These are phyloP conservation scores for Lepidium sativum DNA, from an alignment of 345 rosid species.

Conservation along the genomic window DNA sequence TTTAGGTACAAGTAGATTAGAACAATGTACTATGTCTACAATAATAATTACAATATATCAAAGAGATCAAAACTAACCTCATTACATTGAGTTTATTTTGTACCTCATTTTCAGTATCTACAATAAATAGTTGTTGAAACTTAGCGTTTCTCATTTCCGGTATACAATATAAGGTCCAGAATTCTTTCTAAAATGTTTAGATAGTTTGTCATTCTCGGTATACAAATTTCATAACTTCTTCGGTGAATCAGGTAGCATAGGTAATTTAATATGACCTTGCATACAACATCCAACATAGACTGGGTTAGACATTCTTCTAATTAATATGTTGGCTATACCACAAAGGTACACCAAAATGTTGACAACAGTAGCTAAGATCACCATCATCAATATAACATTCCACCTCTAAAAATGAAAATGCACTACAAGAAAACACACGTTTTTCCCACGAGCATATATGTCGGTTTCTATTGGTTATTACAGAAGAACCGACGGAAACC, in stretches of 20 bases:
- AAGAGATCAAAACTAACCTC: background rate
- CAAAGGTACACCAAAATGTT: too few species aligned
- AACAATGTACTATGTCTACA: background rate
- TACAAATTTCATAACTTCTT: too few species aligned
- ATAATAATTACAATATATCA: background rate
- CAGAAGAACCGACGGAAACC: too few species aligned
- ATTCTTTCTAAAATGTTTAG: background rate
- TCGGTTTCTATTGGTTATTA: too few species aligned
- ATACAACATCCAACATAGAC: background rate
- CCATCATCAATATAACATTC: too few species aligned
- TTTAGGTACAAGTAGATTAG: too few species aligned
- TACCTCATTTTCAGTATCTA: background rate
- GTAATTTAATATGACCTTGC: background rate
- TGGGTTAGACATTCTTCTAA: background rate
- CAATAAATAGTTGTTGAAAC: background rate
- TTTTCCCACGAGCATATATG: too few species aligned
- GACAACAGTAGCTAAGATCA: too few species aligned
- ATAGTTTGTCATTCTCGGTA: background rate
- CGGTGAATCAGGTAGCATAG: background rate
- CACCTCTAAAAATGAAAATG: too few species aligned
- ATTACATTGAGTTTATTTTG: background rate
- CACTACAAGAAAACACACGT: too few species aligned
- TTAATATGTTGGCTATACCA: background rate
- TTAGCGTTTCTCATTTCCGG: background rate
- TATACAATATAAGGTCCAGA: background rate